Conservation (phyloP, 2,329 filamentous ascomycete genomes). For the Exophiala aquamarina region DNA sequence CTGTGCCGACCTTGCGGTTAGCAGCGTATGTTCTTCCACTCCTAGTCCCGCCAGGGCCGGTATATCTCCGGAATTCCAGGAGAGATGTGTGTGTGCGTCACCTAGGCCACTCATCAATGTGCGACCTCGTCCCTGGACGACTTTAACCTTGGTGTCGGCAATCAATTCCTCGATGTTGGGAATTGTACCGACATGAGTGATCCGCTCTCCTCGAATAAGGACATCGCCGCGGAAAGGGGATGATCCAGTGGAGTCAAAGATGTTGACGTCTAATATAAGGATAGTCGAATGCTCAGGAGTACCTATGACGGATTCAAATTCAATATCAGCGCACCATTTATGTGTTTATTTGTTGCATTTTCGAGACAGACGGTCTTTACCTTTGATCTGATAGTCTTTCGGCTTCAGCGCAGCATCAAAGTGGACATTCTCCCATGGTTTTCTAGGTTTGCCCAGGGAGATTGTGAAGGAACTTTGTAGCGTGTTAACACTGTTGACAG, state of each 20-base stretch:
- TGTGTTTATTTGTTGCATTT: too few relatives aligned
- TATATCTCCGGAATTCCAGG: constrained; percentile 49
- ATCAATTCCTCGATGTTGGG: constrained; percentile 30
- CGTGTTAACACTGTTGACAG: constrained; percentile 26
- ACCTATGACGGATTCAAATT: constrained; percentile 19
- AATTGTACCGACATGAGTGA: constrained; percentile 35
- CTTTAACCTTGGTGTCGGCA: constrained; percentile 34
- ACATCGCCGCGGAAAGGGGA: constrained; percentile 41
- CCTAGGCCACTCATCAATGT: constrained; percentile 51
- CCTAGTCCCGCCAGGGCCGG: constrained; percentile 42
- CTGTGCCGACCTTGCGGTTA: constrained; percentile 44
- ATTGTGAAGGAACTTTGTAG: not conserved
- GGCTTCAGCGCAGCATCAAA: constrained; percentile 36
- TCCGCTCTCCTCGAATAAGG: constrained; percentile 37
- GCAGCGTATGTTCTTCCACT: constrained; percentile 49
- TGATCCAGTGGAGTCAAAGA: constrained; percentile 40
- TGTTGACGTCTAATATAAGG: constrained; percentile 40
- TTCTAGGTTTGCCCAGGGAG: not conserved
- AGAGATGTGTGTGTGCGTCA: constrained; percentile 50
- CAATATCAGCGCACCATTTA: too few relatives aligned
- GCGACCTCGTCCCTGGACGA: constrained; percentile 41
- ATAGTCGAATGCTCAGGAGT: constrained; percentile 35
- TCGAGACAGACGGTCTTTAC: too few relatives aligned
- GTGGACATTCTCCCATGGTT: constrained; percentile 27
- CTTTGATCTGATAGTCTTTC: constrained; percentile 34